Evolutionary conservation across 495 filamentous ascomycete species (phyloP).

Genomic region (Lepidopterella palustris): DNA sequence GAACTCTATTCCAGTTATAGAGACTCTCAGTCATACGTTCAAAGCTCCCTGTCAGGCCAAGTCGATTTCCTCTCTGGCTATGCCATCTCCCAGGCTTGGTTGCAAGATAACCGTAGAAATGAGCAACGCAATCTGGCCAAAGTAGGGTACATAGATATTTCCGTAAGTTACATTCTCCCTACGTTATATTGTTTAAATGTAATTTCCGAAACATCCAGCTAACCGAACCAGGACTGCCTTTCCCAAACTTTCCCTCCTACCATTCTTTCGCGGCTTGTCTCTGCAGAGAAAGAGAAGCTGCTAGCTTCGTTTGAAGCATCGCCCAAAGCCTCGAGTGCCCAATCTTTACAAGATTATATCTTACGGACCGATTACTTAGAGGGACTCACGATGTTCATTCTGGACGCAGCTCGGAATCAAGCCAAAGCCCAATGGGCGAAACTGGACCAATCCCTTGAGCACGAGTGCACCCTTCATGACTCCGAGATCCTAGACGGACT

Average conservation of each 20-base stretch:
- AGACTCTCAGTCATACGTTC: slow-evolving; percentile 1
- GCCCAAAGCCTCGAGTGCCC: background rate
- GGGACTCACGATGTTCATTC: background rate
- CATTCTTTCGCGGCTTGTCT: background rate
- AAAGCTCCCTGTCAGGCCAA: background rate
- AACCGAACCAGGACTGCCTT: too few relatives aligned
- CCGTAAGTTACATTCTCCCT: background rate
- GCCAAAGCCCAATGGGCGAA: background rate
- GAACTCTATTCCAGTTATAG: background rate
- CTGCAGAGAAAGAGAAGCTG: background rate
- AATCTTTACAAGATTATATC: background rate
- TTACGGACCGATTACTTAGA: background rate
- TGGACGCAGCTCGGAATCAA: background rate
- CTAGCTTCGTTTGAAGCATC: background rate
- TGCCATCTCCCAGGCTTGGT: background rate
- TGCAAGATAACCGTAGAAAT: background rate
- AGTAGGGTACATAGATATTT: background rate
- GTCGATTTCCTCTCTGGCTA: background rate
- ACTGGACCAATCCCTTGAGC: background rate
- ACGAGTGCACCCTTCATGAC: background rate
- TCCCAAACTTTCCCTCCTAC: too few relatives aligned
- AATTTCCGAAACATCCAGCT: background rate
- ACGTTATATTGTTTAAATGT: background rate
- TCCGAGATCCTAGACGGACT: background rate
- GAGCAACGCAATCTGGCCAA: background rate